Percentiles rank a stretch among this genome's conserved stretches.
These are phyloP conservation scores for Penicillium capsulatum DNA, from an alignment of 2,329 filamentous ascomycete genomes.

Conservation along the genomic window DNA sequence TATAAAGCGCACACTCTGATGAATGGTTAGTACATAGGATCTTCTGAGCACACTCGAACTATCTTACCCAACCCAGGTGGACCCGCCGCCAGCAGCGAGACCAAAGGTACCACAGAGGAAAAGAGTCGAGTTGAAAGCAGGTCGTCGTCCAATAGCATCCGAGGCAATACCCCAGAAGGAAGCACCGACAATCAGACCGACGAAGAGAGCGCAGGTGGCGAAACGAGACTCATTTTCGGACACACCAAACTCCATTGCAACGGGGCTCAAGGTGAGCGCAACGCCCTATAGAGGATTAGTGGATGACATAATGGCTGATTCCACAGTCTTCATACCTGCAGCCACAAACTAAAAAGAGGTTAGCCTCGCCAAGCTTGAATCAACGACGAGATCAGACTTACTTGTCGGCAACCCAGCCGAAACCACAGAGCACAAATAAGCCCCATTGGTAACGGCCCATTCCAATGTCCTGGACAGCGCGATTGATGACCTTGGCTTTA, in stretches of 20 bases:
- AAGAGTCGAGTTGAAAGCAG: conserved; percentile 75
- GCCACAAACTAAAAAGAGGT: conserved; percentile 56
- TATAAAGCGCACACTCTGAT: conserved; percentile 54
- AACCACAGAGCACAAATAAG: conserved; percentile 73
- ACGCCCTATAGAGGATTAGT: conserved; percentile 55
- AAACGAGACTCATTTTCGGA: conserved; percentile 69
- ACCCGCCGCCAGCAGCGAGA: conserved; percentile 62
- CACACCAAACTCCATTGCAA: conserved; percentile 59
- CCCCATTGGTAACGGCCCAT: conserved; percentile 86
- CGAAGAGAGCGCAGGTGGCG: conserved; percentile 69
- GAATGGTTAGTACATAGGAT: background rate
- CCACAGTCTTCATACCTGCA: conserved; percentile 54
- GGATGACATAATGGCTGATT: too few relatives aligned
- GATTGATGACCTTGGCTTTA: conserved; percentile 77
- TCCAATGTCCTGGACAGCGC: conserved; percentile 79
- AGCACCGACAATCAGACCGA: conserved; percentile 71
- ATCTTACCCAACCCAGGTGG: conserved; percentile 56
- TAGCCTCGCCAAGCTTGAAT: conserved; percentile 15
- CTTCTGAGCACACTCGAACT: background rate
- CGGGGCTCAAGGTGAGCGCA: conserved; percentile 65
- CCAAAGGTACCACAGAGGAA: conserved; percentile 71
- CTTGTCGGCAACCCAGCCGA: conserved; percentile 88
- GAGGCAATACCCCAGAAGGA: conserved; percentile 75
- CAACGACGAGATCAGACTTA: conserved; percentile 41
- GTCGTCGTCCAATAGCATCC: conserved; percentile 69